These are phyloP conservation scores for Plasmodium fragile DNA, from an alignment of 169 alveolate genomes.

Conservation along the genomic window DNA sequence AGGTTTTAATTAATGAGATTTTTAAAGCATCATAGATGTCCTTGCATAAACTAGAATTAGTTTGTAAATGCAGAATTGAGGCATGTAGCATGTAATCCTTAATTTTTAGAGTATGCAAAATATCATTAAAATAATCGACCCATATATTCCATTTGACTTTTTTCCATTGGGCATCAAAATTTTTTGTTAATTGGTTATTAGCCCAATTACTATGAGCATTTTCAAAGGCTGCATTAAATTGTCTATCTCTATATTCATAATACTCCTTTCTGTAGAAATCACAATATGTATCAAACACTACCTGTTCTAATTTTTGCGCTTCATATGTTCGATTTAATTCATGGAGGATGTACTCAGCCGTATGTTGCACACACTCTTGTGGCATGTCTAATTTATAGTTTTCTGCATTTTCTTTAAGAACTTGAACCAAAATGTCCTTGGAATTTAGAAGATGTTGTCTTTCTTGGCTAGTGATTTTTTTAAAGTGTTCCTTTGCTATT, in stretches of 20 bases:
- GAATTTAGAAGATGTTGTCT: background rate
- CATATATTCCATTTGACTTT: slow-evolving; percentile 4
- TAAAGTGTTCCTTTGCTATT: background rate
- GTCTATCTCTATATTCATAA: slow-evolving; percentile 31
- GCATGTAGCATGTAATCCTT: slow-evolving; percentile 10
- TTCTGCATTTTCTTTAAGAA: slow-evolving; percentile 9
- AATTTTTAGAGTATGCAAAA: background rate
- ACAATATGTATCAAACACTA: background rate
- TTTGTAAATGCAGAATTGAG: slow-evolving; percentile 21
- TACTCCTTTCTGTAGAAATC: slow-evolving; percentile 12
- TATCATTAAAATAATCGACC: slow-evolving; percentile 35
- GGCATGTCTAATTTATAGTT: background rate
- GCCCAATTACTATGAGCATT: slow-evolving; percentile 35
- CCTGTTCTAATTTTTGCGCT: background rate
- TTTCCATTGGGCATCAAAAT: slow-evolving; percentile 13
- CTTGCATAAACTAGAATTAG: slow-evolving; percentile 9
- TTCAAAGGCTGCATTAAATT: slow-evolving; percentile 27
- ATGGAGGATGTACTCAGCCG: slow-evolving; percentile 15
- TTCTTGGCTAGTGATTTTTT: background rate
- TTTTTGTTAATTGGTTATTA: slow-evolving; percentile 11
- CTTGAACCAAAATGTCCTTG: slow-evolving; percentile 14
- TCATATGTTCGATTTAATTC: background rate
- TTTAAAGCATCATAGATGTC: background rate
- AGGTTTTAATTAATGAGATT: slow-evolving; percentile 4
- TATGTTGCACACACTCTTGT: background rate